Base-by-base conservation (phyloP, 768 basidiomycete species). In the Scleroderma citrinum region DNA sequence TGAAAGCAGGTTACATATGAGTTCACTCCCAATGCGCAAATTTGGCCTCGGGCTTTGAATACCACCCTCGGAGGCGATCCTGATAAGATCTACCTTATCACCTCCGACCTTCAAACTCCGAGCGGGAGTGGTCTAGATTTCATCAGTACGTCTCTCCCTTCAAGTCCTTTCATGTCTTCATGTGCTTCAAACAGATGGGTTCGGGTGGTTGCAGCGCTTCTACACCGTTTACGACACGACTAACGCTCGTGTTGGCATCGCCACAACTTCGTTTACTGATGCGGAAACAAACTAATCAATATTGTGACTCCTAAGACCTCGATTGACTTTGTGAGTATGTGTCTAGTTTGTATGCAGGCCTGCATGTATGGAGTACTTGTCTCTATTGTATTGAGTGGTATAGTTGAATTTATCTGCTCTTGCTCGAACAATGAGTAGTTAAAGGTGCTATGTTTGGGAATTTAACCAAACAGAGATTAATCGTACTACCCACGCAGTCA, bases 31-130 rank as follows among this genome's bases (percentile, higher is more conserved):
- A 81, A 84, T 56, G 83, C 80, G 3, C 84, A 87, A 71, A 78
- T 82, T 53, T 86, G 83, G 81, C 83, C 83, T 1, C 77, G 80
- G 41, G 58, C 69, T 3, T 68, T 80, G 52, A 85, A 87, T 67
- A 62, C 68, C 14, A 64, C 66, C 30, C 73, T 87, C 13, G 82
- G 82, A 48, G 85, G 85, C 40, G 60, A 66, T 23, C 53, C 66
- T 4, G 56, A 60, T 56, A 62, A 64, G 47, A 83, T 84, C 54
- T 84, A 83, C 55, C 69, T 82, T 52, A 71, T 83, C 56, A 67
- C 72, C n/a, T 71, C 70, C 17, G 78, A 82, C 56, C 58, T 83
- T 35, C 80, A 81, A 30, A 61, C 59, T 46, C 53, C 55, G 45
- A 76, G 71, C 46, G 82, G 82, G 2, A 64, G 70, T 34, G 82